These are phyloP conservation scores for Jamesozyma lodderae DNA, from an alignment of 805 yeast genomes.

Conservation along the genomic window DNA sequence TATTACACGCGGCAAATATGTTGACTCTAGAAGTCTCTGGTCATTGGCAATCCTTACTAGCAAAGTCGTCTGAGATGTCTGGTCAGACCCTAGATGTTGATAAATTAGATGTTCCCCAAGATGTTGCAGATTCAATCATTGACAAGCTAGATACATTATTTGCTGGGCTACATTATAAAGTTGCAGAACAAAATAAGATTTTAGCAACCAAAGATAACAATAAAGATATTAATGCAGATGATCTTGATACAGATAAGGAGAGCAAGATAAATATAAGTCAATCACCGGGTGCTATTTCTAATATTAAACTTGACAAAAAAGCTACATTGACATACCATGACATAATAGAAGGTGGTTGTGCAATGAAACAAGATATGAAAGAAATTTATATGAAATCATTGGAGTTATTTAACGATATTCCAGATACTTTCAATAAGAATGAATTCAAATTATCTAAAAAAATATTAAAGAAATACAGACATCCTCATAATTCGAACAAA, in stretches of 20 bases:
- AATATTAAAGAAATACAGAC: slow-evolving; percentile 16
- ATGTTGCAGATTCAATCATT: slow-evolving; percentile 13
- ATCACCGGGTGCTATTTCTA: too few relatives aligned
- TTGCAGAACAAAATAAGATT: slow-evolving; percentile 20
- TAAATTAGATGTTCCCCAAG: slow-evolving; percentile 15
- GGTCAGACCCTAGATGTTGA: slow-evolving; percentile 19
- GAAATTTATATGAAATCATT: slow-evolving; percentile 26
- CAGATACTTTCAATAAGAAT: slow-evolving; percentile 14
- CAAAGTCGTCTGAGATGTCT: slow-evolving; percentile 11
- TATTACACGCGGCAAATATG: slow-evolving; percentile 21
- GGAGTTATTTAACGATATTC: slow-evolving; percentile 27
- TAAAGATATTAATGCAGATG: neutral
- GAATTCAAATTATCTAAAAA: slow-evolving; percentile 21
- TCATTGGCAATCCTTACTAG: slow-evolving; percentile 21
- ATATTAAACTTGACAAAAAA: too few relatives aligned
- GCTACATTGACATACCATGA: slow-evolving; percentile 21
- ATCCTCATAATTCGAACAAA: slow-evolving; percentile 5
- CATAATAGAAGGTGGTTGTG: slow-evolving; percentile 23
- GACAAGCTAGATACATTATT: slow-evolving; percentile 24
- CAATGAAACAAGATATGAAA: slow-evolving; percentile 26
- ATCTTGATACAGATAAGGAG: neutral
- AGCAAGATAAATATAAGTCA: slow-evolving; percentile 7
- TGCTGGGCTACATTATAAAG: slow-evolving; percentile 19
- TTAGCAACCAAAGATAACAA: neutral
- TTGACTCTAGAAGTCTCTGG: slow-evolving; percentile 22